phyloP scores from a whole-genome alignment of 2,329 filamentous ascomycete genomes.

The Xylariomycetidae sp. region DNA sequence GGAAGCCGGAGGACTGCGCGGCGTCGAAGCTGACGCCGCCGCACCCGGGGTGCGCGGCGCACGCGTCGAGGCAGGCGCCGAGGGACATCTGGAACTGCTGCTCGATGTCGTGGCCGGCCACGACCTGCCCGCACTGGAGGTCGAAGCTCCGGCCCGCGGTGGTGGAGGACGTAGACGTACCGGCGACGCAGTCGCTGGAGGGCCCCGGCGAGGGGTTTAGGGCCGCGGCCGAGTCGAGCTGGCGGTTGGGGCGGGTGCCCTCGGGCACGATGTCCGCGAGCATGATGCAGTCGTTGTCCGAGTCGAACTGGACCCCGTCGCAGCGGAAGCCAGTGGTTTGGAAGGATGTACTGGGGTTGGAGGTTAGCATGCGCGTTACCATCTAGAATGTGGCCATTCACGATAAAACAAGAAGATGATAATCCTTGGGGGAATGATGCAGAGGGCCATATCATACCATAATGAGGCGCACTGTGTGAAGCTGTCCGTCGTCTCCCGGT shows the following conservation, averaged over 20 bases:
- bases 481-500: slow-evolving; percentile 11
- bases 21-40: slow-evolving; percentile 28
- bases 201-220: slow-evolving; percentile 9
- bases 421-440: no score
- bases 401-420: no score
- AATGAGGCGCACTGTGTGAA: slow-evolving; percentile 8
- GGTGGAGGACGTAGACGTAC: not conserved
- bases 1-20: slow-evolving; percentile 10
- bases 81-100: slow-evolving; percentile 14
- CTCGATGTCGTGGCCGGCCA: slow-evolving; percentile 11
- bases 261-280: slow-evolving; percentile 5
- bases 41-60: slow-evolving; percentile 14
- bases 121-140: slow-evolving; percentile 9
- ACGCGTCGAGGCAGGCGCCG: slow-evolving; percentile 12
- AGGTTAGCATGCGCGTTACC: not conserved
- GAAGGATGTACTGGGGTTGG: slow-evolving; percentile 6
- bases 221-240: slow-evolving; percentile 10
- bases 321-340: slow-evolving; percentile 15
- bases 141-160: slow-evolving; percentile 5
- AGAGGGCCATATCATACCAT: no score
- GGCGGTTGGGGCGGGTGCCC: slow-evolving; percentile 6
- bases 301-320: slow-evolving; percentile 11
- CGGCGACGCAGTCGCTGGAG: slow-evolving; percentile 8
- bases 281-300: slow-evolving; percentile 9
- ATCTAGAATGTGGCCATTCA: no score